Base-by-base conservation (phyloP, 2,329 filamentous ascomycete genomes). In the Talaromyces islandicus region DNA sequence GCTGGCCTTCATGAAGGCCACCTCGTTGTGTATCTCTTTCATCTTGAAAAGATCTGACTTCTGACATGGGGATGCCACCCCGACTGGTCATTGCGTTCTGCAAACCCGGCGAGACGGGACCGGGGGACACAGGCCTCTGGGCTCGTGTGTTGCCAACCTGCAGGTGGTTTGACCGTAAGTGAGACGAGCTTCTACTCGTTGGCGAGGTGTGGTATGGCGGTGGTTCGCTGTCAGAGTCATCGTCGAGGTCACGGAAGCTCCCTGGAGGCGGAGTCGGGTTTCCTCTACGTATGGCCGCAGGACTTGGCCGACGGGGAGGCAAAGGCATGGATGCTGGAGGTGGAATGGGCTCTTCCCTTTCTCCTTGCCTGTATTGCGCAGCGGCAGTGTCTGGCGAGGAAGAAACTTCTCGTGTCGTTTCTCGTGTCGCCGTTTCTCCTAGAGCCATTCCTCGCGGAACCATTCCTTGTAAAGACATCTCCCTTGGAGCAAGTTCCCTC, bases 31-130 rank as follows among this genome's bases (percentile, higher is more conserved):
- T 24, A 12, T 12, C 19, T 11, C n/a, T 38, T 21, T 46, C 25
- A 25, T 63, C 80, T 65, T 69, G 59, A 69, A 35, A 68, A 68
- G 55, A 69, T 63, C 4, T 73, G 0, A 89, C 82, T 10, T 87
- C 81, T 1, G 81, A 79, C 77, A 90, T 78, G 24, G 77, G 80
- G 51, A 88, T 85, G 1, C 79, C 83, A 1, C 86, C 83, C 60
- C 84, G 82, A 0, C 85, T 84, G 11, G 82, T 83, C 80, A 89
- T 88, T 0, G 83, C 83, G 14, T 80, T 79, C 41, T 85, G 80
- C 43, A 88, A 75, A 0, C 81, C 86, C 1, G 88, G 86, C 1
- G 88, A 88, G 0, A 84, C 73, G 1, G 85, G 85, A 0, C 82
- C 82, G 0, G 87, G 85, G 5, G 86, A 85, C 1, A 80, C 80